A percentile compares a stretch with the other conserved stretches of the same genome.
Evolutionary conservation across 2,329 filamentous ascomycete genomes (phyloP).

Genomic region (Clonostachys sp.): DNA sequence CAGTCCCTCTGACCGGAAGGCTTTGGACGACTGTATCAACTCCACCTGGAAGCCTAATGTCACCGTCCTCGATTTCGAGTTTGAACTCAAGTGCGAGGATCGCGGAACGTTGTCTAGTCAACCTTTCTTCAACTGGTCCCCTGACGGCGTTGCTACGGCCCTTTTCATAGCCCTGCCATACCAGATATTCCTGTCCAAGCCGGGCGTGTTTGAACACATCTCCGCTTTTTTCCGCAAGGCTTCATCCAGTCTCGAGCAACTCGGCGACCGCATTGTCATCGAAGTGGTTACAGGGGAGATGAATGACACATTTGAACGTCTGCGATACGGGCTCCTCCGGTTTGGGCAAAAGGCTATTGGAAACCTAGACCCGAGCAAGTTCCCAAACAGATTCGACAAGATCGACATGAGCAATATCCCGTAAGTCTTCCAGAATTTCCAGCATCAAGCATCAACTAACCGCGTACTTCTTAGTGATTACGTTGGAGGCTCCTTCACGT

Average conservation of each 20-base stretch:
- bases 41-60: background rate
- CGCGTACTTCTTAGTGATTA: background rate
- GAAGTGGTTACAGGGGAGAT: background rate
- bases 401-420: background rate
- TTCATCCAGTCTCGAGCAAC: too few relatives aligned
- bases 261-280: background rate
- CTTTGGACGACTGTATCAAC: background rate
- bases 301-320: background rate
- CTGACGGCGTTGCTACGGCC: too few relatives aligned
- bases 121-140: background rate
- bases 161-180: background rate
- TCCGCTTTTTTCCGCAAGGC: background rate
- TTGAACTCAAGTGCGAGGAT: background rate
- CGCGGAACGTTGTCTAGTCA: too few relatives aligned
- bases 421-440: too few relatives aligned
- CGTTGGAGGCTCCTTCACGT: background rate
- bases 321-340: background rate
- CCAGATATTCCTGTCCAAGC: background rate
- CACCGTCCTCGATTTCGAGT: background rate
- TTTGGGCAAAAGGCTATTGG: background rate
- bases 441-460: too few relatives aligned
- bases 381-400: background rate
- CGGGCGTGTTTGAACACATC: background rate
- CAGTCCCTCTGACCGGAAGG: background rate
- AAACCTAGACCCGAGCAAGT: background rate